Base-by-base conservation (phyloP, 2,329 filamentous ascomycete species). In the Curvularia sp. region DNA sequence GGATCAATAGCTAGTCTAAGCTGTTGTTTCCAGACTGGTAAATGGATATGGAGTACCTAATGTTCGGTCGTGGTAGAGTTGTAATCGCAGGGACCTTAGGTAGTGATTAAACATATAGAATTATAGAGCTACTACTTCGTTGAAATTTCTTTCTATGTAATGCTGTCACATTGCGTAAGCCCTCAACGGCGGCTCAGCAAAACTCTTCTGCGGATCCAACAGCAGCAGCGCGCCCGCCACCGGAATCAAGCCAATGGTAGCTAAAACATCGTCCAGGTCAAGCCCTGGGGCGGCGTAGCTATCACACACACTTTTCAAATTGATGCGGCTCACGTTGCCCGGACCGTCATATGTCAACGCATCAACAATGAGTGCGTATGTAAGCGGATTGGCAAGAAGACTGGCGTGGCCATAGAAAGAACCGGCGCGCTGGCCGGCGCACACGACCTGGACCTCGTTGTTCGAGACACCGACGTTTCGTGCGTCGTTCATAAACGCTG, bases 351-450 rank as follows among this genome's bases (percentile, higher is more conserved):
- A 73, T 9, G 65, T 75, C 57, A 86, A 73, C 15, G 82, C 83
- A 69, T 85, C 83, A 9, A 80, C 71, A 1, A 80, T 71, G 43
- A 86, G 66, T 1, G 73, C 75, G 57, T 76, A 81, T 0, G 77
- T 75, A 24, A 85, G 70, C 0, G 81, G 78, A 58, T 85, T 83
- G 62, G 80, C 83, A 42, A 86, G 72, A 33, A 82, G 74, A 3
- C 79, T 80, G 57, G 84, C 83, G 44, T 86, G 84, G 0, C 78
- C 80, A 66, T 83, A 84, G 47, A 84, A 71, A 0, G 71, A 67
- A 2, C 81, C 82, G 0, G 79, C 82, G 0, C 75, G 74, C 24
- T 74, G 71, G 0, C 69, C 72, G 0, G 70, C 61, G 64, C 82
- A 85, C 1, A 80, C 66, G 5, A 46, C 61, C 57, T 86, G 82